phyloP scores from a whole-genome alignment of 2,329 filamentous ascomycete genomes.

The Elsinoe perseae region DNA sequence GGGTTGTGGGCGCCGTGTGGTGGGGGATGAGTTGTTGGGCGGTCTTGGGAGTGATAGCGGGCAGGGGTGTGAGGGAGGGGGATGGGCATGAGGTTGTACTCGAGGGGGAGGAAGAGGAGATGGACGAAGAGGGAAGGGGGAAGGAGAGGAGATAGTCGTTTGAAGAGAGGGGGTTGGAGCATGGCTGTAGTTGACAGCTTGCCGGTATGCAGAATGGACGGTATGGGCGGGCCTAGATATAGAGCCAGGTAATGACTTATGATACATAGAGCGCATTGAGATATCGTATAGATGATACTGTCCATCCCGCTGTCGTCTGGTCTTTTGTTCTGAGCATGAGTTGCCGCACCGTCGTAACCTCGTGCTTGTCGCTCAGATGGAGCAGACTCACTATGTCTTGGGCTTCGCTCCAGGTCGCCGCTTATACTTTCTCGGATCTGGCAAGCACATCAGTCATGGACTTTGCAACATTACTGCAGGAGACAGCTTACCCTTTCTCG shows the following conservation, averaged over 20 bases:
- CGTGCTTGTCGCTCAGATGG: neutral
- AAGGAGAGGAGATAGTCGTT: neutral
- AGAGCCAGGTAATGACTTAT: neutral
- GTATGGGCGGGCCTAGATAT: no score
- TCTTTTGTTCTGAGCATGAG: neutral
- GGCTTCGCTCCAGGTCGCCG: conserved; percentile 32
- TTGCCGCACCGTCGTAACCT: neutral
- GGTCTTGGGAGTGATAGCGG: conserved; percentile 49
- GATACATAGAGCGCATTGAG: conserved; percentile 5
- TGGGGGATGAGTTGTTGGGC: conserved; percentile 50
- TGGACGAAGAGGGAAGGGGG: conserved; percentile 12
- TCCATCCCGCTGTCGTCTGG: neutral
- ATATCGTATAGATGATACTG: neutral
- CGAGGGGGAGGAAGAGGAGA: conserved; percentile 37
- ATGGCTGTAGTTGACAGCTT: neutral
- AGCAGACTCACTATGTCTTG: conserved; percentile 13
- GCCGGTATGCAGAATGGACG: neutral
- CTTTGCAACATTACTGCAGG: neutral
- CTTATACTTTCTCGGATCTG: conserved; percentile 65
- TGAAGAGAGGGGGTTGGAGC: neutral
- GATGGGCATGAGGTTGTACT: conserved; percentile 53
- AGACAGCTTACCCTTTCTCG: conserved; percentile 48
- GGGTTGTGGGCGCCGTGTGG: conserved; percentile 51
- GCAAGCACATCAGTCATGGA: neutral
- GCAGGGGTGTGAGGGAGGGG: conserved; percentile 55